Percentiles rank a stretch among this genome's conserved stretches.
These are phyloP conservation scores for Trichoderma pleuroti DNA, from an alignment of 2,329 filamentous ascomycete genomes.

Conservation along the genomic window DNA sequence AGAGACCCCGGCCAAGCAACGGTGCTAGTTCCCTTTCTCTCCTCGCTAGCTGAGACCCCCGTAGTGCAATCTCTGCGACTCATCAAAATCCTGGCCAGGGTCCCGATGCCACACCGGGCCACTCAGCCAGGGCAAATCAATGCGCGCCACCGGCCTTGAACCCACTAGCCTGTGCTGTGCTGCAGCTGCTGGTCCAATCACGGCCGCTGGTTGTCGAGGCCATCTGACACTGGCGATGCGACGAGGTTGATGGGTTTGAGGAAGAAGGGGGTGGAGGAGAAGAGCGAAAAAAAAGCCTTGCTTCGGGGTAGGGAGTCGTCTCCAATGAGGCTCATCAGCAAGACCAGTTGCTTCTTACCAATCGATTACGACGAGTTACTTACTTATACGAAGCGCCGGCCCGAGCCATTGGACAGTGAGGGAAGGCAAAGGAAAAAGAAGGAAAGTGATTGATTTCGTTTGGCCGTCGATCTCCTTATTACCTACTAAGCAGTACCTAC, in stretches of 20 bases:
- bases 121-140: conserved; percentile 12
- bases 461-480: conserved; percentile 8
- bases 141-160: conserved; percentile 5
- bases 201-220: neutral
- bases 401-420: neutral
- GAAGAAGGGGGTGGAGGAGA: neutral
- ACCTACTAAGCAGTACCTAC: too few species aligned
- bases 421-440: too few species aligned
- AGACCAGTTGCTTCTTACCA: neutral
- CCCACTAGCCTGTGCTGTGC: conserved; percentile 7
- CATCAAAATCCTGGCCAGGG: conserved; percentile 11
- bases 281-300: neutral
- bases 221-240: neutral
- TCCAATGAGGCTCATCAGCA: neutral
- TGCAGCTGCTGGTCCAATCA: conserved; percentile 12
- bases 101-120: conserved; percentile 9
- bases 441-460: neutral
- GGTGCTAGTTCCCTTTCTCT: neutral
- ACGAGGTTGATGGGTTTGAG: neutral
- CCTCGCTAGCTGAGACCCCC: conserved; percentile 1
- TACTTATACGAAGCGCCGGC: neutral
- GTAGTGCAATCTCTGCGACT: conserved; percentile 18
- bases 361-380: neutral
- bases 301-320: neutral
- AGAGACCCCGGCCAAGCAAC: neutral